Conservation (phyloP, 2,329 filamentous ascomycete species). For the Penicillium fuscoglaucum region DNA sequence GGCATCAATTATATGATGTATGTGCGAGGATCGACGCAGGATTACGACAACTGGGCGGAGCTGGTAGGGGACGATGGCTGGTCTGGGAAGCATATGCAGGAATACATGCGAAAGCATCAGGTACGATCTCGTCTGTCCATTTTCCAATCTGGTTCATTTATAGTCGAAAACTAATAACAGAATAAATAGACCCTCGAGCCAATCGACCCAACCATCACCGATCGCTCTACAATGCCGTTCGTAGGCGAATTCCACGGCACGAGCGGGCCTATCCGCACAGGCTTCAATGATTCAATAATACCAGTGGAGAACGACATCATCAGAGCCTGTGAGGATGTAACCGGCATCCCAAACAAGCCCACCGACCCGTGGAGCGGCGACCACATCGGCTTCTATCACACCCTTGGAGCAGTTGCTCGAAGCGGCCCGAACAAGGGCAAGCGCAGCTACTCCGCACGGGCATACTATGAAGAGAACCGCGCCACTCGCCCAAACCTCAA, state of each 20-base stretch:
- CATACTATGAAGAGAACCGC: slow-evolving; percentile 40
- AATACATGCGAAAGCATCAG: slow-evolving; percentile 30
- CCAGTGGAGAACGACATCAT: slow-evolving; percentile 23
- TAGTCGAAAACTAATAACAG: background rate
- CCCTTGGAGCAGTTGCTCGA: slow-evolving; percentile 32
- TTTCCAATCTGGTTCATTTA: background rate
- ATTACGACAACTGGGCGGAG: slow-evolving; percentile 38
- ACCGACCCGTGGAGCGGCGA: slow-evolving; percentile 40
- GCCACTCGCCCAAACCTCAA: slow-evolving; percentile 46
- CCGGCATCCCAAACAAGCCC: slow-evolving; percentile 10
- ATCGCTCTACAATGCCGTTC: slow-evolving; percentile 20
- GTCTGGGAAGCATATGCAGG: slow-evolving; percentile 21
- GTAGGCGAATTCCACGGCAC: slow-evolving; percentile 21
- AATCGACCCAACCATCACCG: slow-evolving; percentile 20
- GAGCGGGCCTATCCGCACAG: slow-evolving; percentile 16
- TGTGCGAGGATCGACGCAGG: slow-evolving; percentile 36
- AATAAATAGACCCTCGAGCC: slow-evolving; percentile 33
- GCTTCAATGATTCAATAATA: slow-evolving; percentile 17
- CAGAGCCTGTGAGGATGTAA: slow-evolving; percentile 19
- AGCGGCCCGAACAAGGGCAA: slow-evolving; percentile 27
- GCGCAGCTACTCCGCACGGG: slow-evolving; percentile 45
- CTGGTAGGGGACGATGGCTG: slow-evolving; percentile 32
- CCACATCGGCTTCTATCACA: slow-evolving; percentile 41
- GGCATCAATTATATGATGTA: slow-evolving; percentile 47
- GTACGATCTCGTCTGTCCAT: background rate